Base-by-base conservation (phyloP, 352 stramenopile species). In the Pythium folliculosum region DNA sequence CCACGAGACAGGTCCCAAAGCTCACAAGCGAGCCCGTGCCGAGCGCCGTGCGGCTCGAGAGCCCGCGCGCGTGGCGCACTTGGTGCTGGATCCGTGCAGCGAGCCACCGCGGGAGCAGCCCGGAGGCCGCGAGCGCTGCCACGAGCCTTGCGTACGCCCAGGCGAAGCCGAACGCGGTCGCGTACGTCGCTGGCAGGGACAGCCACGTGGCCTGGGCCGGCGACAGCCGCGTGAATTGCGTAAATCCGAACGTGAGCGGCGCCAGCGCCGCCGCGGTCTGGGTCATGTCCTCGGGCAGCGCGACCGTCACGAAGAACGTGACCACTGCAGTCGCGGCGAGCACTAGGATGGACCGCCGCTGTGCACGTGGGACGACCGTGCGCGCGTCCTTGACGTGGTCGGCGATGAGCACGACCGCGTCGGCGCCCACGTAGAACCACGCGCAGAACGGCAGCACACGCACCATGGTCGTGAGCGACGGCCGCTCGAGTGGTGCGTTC, bases 371-470 rank as follows among this genome's bases (percentile, higher is more conserved):
- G 16, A 79, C 45, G 3, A 60, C 22, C 6, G 19, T 12, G 1
- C 48, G 38, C 5, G 69, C 58, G 1, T 70, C 38, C 16, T 14
- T 1, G n/a, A 70, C 48, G 19, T 76, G 32, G 35, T 69, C 61
- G 7, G 59, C 43, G 13, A 60, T 53, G 10, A 69, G 40, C n/a
- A 63, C 63, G 58, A 79, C n/a, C 17, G 69, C 60, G 50, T 79
- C 69, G 35, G 68, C 54, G 30, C 65, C 69, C 3, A 72, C 59
- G 53, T 60, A 77, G 59, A 76, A 73, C 69, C 72, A 77, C 16
- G 60, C 47, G 4, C 44, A 47, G 19, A 67, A 43, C 0, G 69
- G 72, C n/a, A 74, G 52, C 27, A 76, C 63, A 6, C 57, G 51
- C 48, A 76, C 61, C 21, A 76, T 66, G 17, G 55, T 43, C 2